phyloP scores from a whole-genome alignment of 257 asterid genomes.

The Ilex asprella region DNA sequence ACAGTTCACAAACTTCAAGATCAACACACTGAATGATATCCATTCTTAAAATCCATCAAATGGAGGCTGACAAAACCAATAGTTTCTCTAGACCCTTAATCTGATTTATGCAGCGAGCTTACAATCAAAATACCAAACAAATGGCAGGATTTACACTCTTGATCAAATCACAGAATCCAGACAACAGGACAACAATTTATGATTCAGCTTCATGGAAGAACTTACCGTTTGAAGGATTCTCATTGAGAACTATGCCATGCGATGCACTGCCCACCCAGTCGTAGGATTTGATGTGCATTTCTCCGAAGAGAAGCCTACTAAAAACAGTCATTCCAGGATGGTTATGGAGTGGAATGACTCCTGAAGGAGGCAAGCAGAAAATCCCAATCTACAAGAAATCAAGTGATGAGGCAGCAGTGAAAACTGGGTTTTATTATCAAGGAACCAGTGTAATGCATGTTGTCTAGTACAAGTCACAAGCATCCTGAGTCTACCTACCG shows the following conservation, averaged over 20 bases:
- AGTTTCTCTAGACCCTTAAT: no score
- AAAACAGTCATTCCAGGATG: slow-evolving; percentile 97
- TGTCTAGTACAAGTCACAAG: neutral
- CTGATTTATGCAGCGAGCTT: no score
- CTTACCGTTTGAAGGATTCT: slow-evolving; percentile 31
- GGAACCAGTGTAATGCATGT: neutral
- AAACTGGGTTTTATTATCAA: no score
- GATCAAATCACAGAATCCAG: no score
- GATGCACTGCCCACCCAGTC: slow-evolving; percentile 51
- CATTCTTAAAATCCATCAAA: no score
- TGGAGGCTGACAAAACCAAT: no score
- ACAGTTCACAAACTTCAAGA: no score
- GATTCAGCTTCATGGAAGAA: neutral
- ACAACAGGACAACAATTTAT: no score
- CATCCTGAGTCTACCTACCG: slow-evolving; percentile 36
- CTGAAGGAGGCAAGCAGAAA: slow-evolving; percentile 82
- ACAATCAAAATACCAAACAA: no score
- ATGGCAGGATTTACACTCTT: no score
- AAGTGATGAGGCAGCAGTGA: neutral
- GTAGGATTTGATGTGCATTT: slow-evolving; percentile 72
- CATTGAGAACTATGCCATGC: slow-evolving; percentile 13
- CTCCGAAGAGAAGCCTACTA: slow-evolving; percentile 83
- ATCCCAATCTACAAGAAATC: slow-evolving; percentile 60
- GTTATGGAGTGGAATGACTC: slow-evolving; percentile 87
- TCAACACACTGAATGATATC: no score